These are phyloP conservation scores for Rhizopus stolonifer DNA, from an alignment of 371 early-diverging fungal genomes.

Conservation along the genomic window DNA sequence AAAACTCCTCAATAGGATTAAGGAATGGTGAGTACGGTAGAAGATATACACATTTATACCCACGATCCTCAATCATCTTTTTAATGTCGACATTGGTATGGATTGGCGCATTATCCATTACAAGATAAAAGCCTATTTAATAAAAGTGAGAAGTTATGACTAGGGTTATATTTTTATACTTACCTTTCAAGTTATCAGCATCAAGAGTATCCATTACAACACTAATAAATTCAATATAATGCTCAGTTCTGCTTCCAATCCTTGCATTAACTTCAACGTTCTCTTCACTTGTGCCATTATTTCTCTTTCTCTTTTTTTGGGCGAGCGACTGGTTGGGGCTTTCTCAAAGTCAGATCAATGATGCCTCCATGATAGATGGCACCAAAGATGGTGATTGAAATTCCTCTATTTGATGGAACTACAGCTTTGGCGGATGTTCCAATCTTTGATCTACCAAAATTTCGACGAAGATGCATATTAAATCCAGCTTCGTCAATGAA, in stretches of 20 bases:
- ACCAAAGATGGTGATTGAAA: background rate
- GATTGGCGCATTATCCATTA: too few relatives aligned
- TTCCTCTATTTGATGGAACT: slow-evolving; percentile 1
- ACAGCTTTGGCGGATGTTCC: background rate
- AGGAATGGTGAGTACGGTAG: too few relatives aligned
- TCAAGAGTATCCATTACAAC: background rate
- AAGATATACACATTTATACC: too few relatives aligned
- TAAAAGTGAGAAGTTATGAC: background rate
- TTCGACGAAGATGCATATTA: background rate
- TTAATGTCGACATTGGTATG: too few relatives aligned
- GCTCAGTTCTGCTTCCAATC: background rate
- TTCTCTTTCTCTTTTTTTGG: background rate
- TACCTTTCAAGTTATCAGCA: background rate
- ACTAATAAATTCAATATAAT: background rate
- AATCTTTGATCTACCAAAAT: background rate
- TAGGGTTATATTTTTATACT: background rate
- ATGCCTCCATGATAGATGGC: background rate
- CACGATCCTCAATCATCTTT: too few relatives aligned
- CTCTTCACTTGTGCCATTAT: background rate
- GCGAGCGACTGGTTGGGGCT: background rate
- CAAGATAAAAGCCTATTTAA: background rate
- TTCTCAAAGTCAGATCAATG: background rate
- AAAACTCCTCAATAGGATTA: background rate
- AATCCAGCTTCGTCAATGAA: background rate
- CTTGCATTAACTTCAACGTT: background rate